Evolutionary conservation across 176 grass and related monocot species (phyloP).

Genomic region (Oryza glaberrima): DNA sequence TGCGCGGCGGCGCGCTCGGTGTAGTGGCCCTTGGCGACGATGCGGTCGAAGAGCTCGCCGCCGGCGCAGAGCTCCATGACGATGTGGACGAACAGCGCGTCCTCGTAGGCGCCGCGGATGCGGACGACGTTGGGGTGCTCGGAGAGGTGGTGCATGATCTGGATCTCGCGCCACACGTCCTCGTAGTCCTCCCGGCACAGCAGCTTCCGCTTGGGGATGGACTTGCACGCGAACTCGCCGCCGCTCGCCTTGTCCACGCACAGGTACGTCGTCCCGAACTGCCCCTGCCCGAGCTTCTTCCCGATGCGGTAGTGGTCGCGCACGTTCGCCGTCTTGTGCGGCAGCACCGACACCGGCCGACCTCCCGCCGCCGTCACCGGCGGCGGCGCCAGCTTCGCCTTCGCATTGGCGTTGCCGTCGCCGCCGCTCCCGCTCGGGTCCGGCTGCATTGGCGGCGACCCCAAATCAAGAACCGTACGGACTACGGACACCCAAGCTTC

Average conservation of each 20-base stretch:
- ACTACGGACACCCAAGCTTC: slow-evolving; percentile 2
- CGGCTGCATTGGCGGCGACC: slow-evolving; percentile 50
- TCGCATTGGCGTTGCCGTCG: slow-evolving; percentile 32
- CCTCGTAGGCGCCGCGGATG: slow-evolving; percentile 86
- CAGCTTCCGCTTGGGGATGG: slow-evolving; percentile 97
- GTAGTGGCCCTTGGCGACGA: slow-evolving; percentile 95
- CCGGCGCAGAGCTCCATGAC: slow-evolving; percentile 98
- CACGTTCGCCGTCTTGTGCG: slow-evolving; percentile 93
- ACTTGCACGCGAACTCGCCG: slow-evolving; percentile 91
- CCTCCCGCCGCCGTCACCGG: slow-evolving; percentile 34
- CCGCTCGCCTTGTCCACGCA: slow-evolving; percentile 77
- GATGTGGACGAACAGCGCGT: slow-evolving; percentile 91
- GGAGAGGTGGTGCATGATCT: slow-evolving; percentile 99
- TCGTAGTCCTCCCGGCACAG: slow-evolving; percentile 91
- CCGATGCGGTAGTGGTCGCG: slow-evolving; percentile 92
- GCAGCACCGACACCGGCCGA: slow-evolving; percentile 76
- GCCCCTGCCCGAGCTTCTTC: slow-evolving; percentile 93
- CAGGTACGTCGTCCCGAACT: slow-evolving; percentile 92
- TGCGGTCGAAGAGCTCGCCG: slow-evolving; percentile 93
- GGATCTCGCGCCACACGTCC: slow-evolving; percentile 95
- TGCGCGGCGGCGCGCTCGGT: slow-evolving; percentile 75
- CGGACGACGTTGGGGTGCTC: slow-evolving; percentile 86
- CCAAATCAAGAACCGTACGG: slow-evolving; percentile 39
- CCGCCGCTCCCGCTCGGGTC: slow-evolving; percentile 38
- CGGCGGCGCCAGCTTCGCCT: slow-evolving; percentile 31